Percentiles rank a stretch among this genome's conserved stretches.
Conservation (phyloP, 2,329 filamentous ascomycete species). For the Fusarium fujikuroi region DNA sequence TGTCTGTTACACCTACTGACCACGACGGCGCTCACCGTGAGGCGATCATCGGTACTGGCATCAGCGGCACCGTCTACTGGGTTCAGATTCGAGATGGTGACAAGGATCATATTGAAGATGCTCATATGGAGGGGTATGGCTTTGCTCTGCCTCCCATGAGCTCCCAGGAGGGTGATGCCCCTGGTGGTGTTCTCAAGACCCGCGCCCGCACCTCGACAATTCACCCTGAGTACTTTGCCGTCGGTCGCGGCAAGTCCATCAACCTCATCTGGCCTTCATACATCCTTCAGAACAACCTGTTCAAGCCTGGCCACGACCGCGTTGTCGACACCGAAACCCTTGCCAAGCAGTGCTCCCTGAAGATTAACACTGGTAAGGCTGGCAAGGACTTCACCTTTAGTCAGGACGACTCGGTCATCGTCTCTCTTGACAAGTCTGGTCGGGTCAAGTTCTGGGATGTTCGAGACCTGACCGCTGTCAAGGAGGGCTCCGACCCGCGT, state of each 20-base stretch:
- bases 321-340: conserved; percentile 89
- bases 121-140: conserved; percentile 83
- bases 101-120: conserved; percentile 82
- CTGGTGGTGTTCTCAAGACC: conserved; percentile 94
- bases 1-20: conserved; percentile 75
- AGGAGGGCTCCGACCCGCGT: conserved; percentile 62
- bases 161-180: conserved; percentile 87
- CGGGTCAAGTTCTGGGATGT: conserved; percentile 99
- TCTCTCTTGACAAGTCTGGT: conserved; percentile 95
- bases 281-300: conserved; percentile 70
- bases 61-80: conserved; percentile 98
- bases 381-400: conserved; percentile 99
- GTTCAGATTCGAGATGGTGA: conserved; percentile 80
- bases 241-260: conserved; percentile 95
- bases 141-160: conserved; percentile 90
- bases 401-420: conserved; percentile 93
- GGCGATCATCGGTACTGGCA: conserved; percentile 88
- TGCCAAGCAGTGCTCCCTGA: conserved; percentile 85
- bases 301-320: conserved; percentile 72
- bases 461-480: conserved; percentile 73
- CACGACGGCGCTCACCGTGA: conserved; percentile 72
- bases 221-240: conserved; percentile 93
- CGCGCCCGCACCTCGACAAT: conserved; percentile 88
- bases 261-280: conserved; percentile 82
- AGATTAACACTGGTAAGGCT: conserved; percentile 96